Percentiles rank a stretch among this genome's conserved stretches.
phyloP scores from a whole-genome alignment of 1,284 basidiomycete species.

The Leccinum colubrinum region DNA sequence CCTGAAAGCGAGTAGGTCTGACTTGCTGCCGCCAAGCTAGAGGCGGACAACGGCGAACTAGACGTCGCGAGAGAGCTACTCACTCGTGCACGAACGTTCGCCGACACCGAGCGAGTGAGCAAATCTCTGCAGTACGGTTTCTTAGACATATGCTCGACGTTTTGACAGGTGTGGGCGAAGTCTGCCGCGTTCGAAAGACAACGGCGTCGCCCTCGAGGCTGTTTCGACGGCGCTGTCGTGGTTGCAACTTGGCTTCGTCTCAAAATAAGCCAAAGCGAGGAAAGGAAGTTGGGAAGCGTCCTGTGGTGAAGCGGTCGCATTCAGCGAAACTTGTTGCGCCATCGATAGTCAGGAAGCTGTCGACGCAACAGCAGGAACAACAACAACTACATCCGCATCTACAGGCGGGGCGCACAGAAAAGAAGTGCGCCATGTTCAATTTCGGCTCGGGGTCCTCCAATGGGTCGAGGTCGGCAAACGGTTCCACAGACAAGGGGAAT shows the following conservation, averaged over 20 bases:
- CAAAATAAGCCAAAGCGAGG: slow-evolving; percentile 33
- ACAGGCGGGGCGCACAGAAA: slow-evolving; percentile 18
- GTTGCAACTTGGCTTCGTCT: not conserved
- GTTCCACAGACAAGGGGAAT: slow-evolving; percentile 18
- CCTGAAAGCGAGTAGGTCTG: no score
- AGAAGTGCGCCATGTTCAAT: slow-evolving; percentile 45
- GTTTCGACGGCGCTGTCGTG: no score
- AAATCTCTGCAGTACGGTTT: no score
- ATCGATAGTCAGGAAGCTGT: slow-evolving; percentile 27
- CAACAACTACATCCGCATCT: not conserved
- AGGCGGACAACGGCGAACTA: no score
- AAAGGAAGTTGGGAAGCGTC: slow-evolving; percentile 30
- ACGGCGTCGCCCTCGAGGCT: no score
- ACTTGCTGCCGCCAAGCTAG: no score
- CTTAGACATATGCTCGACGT: no score
- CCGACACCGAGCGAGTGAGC: no score
- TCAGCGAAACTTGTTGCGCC: slow-evolving; percentile 30
- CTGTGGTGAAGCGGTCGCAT: slow-evolving; percentile 27
- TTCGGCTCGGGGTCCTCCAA: slow-evolving; percentile 57
- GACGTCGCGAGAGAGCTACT: no score
- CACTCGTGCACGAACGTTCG: no score
- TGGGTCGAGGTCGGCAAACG: slow-evolving; percentile 40
- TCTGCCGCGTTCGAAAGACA: no score
- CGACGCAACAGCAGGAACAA: slow-evolving; percentile 19
- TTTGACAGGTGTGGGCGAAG: no score